Percentiles rank a stretch among this genome's conserved stretches.
Evolutionary conservation across 1,284 basidiomycete genomes (phyloP).

Genomic region (Heterobasidion irregulare): DNA sequence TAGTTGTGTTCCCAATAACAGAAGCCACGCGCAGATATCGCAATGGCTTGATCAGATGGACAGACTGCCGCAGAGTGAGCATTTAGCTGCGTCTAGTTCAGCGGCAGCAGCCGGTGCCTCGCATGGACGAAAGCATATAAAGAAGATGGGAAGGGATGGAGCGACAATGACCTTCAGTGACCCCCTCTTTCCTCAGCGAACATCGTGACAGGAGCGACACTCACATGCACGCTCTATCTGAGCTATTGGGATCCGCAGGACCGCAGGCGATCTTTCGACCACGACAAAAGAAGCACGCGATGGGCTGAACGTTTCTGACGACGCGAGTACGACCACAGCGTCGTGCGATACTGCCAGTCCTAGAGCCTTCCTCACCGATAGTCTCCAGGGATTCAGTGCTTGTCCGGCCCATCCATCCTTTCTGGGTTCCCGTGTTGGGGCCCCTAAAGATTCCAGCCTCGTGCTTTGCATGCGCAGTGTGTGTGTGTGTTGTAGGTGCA

Average conservation of each 20-base stretch:
- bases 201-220: slow-evolving; percentile 16
- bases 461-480: background rate
- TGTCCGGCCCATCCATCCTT: background rate
- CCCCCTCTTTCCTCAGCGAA: background rate
- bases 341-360: background rate
- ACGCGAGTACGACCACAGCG: background rate
- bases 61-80: too few species aligned
- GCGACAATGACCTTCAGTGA: background rate
- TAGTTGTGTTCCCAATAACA: too few species aligned
- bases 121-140: too few species aligned
- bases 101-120: too few species aligned
- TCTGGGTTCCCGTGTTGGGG: background rate
- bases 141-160: background rate
- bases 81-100: too few species aligned
- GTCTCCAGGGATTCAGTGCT: background rate
- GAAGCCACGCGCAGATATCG: too few species aligned
- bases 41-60: too few species aligned
- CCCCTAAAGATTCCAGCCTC: background rate
- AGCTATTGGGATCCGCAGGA: slow-evolving; percentile 37
- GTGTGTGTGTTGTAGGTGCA: background rate
- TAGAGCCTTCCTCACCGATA: background rate
- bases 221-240: slow-evolving; percentile 55
- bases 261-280: slow-evolving; percentile 60
- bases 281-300: slow-evolving; percentile 56
- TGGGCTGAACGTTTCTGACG: slow-evolving; percentile 4